phyloP scores from a whole-genome alignment of 2,329 filamentous ascomycete genomes.

The Beauveria caledonica region DNA sequence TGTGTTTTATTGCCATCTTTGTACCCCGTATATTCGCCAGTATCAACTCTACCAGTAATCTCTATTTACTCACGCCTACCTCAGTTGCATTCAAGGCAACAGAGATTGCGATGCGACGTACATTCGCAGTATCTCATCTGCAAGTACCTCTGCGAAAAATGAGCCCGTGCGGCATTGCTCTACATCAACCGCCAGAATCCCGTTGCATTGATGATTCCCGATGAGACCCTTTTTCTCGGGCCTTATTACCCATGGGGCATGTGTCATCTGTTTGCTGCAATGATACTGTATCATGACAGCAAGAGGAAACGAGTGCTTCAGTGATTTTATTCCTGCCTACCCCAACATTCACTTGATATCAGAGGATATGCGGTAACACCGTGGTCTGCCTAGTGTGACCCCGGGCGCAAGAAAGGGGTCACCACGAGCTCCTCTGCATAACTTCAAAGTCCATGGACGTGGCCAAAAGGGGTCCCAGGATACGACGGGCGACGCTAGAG shows the following conservation, averaged over 20 bases:
- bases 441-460: background rate
- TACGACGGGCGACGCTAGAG: background rate
- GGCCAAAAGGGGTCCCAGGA: background rate
- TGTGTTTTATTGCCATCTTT: background rate
- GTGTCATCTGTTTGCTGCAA: background rate
- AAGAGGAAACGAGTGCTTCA: background rate
- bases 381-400: background rate
- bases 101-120: no score
- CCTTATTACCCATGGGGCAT: no score
- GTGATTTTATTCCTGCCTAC: no score
- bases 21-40: no score
- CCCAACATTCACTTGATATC: background rate
- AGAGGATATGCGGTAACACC: background rate
- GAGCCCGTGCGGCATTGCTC: background rate
- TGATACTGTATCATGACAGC: background rate
- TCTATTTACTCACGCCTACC: background rate
- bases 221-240: no score
- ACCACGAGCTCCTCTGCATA: no score
- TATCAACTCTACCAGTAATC: no score
- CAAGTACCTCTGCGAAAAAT: background rate
- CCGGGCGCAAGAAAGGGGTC: no score
- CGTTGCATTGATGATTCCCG: no score
- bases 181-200: no score
- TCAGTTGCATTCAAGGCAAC: no score
- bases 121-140: background rate